Conservation (phyloP, 2,329 filamentous ascomycete genomes). For the Ceratocystis lukuohia region DNA sequence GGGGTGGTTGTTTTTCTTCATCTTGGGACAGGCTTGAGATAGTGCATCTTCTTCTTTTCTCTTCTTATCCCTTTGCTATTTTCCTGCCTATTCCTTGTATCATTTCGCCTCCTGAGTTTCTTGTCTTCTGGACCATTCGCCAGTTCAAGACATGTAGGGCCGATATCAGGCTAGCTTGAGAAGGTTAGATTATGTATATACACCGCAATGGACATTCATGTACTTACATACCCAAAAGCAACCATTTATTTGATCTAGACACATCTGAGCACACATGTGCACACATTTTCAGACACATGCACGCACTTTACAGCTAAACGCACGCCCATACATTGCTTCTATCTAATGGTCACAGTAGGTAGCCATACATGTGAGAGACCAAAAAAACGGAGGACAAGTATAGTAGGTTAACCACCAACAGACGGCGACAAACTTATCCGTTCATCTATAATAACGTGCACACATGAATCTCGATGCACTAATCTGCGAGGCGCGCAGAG, state of each 20-base stretch:
- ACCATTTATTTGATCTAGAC: not conserved
- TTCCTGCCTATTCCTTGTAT: not conserved
- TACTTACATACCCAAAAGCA: not conserved
- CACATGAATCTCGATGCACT: no score
- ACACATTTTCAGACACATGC: not conserved
- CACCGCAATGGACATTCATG: constrained; percentile 6
- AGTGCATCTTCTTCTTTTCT: not conserved
- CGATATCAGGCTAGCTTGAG: not conserved
- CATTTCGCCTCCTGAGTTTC: not conserved
- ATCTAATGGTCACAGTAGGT: not conserved
- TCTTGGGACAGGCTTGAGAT: not conserved
- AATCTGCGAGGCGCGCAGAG: no score
- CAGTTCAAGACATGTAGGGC: not conserved
- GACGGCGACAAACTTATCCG: no score
- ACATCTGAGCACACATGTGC: not conserved
- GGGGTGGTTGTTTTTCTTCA: not conserved
- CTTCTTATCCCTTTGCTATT: not conserved
- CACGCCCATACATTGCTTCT: not conserved
- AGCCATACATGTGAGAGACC: no score
- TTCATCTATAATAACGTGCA: no score
- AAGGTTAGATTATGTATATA: constrained; percentile 1
- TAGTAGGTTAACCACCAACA: no score
- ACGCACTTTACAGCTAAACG: not conserved
- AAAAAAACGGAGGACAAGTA: not conserved
- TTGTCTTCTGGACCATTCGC: not conserved